These are phyloP conservation scores for Betula pendula DNA, from an alignment of 306 rosid genomes.

Conservation along the genomic window DNA sequence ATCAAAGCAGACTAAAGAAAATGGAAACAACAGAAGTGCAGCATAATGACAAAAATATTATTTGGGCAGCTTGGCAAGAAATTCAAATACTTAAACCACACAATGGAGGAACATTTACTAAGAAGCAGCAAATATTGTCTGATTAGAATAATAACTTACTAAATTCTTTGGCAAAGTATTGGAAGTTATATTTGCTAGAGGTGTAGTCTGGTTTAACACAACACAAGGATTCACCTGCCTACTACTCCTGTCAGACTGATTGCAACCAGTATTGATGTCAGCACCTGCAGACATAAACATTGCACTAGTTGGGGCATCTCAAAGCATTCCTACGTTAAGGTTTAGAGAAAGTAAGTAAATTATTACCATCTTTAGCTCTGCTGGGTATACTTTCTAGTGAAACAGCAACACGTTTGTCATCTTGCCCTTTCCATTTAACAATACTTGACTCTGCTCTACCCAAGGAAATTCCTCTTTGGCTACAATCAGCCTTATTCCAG, in stretches of 20 bases:
- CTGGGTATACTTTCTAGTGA: constrained; percentile 48
- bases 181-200: constrained; percentile 45
- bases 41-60: neutral
- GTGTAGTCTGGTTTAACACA: constrained; percentile 35
- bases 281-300: constrained; percentile 48
- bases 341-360: constrained; percentile 26
- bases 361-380: constrained; percentile 53
- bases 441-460: constrained; percentile 45
- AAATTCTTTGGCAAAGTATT: constrained; percentile 35
- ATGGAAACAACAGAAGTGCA: neutral
- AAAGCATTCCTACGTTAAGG: neutral
- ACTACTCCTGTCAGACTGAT: constrained; percentile 46
- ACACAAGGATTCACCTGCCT: constrained; percentile 41
- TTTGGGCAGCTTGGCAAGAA: neutral
- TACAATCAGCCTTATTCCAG: constrained; percentile 35
- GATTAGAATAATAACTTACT: constrained; percentile 50
- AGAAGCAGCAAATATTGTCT: constrained; percentile 22
- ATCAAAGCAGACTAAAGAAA: constrained; percentile 1
- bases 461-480: constrained; percentile 40
- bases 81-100: neutral
- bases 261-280: constrained; percentile 35
- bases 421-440: constrained; percentile 38
- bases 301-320: constrained; percentile 15
- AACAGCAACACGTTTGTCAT: constrained; percentile 42
- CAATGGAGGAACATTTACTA: constrained; percentile 9